Conservation (phyloP, 805 yeast genomes). For the Ascoidea asiatica region DNA sequence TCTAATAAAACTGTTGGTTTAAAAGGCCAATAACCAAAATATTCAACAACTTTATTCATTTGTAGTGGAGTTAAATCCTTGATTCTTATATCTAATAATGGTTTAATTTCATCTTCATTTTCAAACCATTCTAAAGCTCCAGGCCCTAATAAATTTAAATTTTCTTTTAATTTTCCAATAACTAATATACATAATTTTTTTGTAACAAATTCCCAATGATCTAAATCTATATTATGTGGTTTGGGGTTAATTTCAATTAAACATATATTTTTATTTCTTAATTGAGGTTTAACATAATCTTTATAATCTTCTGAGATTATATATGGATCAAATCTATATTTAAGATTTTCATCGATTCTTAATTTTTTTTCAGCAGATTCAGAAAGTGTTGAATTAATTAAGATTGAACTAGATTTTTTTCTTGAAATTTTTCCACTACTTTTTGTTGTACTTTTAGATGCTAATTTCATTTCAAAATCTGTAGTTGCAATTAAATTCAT, state of each 20-base stretch:
- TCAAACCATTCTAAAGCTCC: slow-evolving; percentile 54
- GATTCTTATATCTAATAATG: slow-evolving; percentile 30
- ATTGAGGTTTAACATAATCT: slow-evolving; percentile 13
- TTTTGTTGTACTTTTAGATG: neutral
- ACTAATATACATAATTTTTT: slow-evolving; percentile 41
- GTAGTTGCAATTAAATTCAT: slow-evolving; percentile 39
- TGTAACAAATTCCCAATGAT: slow-evolving; percentile 54
- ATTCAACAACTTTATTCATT: slow-evolving; percentile 32
- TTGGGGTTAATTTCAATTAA: slow-evolving; percentile 45
- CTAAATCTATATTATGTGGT: slow-evolving; percentile 27
- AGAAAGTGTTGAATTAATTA: too few relatives aligned
- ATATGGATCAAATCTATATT: too few relatives aligned
- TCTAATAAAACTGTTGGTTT: slow-evolving; percentile 45
- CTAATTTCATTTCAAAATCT: slow-evolving; percentile 13
- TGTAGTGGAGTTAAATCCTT: slow-evolving; percentile 41
- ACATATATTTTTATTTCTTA: slow-evolving; percentile 27
- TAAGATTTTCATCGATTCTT: too few relatives aligned
- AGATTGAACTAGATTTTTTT: too few relatives aligned
- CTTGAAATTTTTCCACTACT: too few relatives aligned
- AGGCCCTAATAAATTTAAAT: slow-evolving; percentile 54
- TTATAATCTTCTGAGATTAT: neutral
- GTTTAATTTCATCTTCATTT: slow-evolving; percentile 18
- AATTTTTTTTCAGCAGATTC: too few relatives aligned
- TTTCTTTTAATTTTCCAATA: slow-evolving; percentile 28
- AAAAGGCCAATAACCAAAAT: slow-evolving; percentile 72